Evolutionary conservation across 225 moss, liverwort and hornwort genomes (phyloP), one percentile per base, ranked within the genome.

Genomic region (Bryum argenteum): DNA sequence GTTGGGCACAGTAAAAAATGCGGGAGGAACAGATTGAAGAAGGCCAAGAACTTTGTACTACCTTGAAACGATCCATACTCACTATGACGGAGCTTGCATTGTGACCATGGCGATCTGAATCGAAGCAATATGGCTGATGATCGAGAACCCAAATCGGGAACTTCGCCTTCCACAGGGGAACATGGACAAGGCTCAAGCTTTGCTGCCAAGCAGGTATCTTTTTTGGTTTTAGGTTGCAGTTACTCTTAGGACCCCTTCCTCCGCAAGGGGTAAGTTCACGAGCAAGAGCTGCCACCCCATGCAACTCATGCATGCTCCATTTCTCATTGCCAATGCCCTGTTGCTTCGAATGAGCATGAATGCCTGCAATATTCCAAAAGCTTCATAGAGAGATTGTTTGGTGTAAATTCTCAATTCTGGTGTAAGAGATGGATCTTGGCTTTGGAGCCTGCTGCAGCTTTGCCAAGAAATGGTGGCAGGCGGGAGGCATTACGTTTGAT

Each of bases 381-480:
- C 37, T 20, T 47, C 12, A 47, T 18, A 17, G 65, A 13, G 11
- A 42, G 56, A 16, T 55, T 9, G 4, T 16, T 67, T 39, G 37
- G 8, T 44, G 69, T 28, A 28, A n/a, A 55, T 63, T 44, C 63
- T 37, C 50, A 51, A 15, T 53, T 47, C 21, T 45, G 54, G 63
- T 55, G 17, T 16, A 48, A 6, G 56, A 45, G 11, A 20, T 55
- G 21, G 55, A 70, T 78, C 70, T 78, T 78, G 72, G 61, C 72
- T 73, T 15, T 67, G 33, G 5, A 33, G 5, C 33, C 4, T 52
- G 43, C 66, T 71, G 66, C n/a, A 48, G 39, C 70, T 57, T 50
- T 59, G 71, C 77, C 78, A 66, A 71, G 72, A 78, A 71, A 53
- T 22, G 54, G 33, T 76, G 44, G 39, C 39, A 4, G 17, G 19